Percentiles rank a stretch among this genome's conserved stretches.
phyloP scores from a whole-genome alignment of 176 grass and related monocot genomes.

The Miscanthus lutarioriparius region DNA sequence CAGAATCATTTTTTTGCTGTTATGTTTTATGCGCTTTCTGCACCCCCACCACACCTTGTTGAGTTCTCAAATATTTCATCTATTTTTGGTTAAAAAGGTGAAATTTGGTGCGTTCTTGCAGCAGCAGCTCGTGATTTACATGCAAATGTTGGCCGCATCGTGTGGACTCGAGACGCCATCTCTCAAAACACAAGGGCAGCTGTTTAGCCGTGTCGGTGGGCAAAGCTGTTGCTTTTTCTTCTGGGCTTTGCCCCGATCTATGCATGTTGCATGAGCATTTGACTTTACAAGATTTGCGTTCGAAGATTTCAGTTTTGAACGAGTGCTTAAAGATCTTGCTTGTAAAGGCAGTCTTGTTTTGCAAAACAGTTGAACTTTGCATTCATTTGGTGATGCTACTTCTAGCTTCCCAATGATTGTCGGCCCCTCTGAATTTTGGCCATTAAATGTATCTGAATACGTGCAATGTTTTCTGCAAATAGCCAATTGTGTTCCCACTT shows the following conservation, averaged over 20 bases:
- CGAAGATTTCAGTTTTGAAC: conserved; percentile 27
- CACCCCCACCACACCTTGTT: not conserved
- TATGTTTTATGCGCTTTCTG: not conserved
- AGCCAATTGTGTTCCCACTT: conserved; percentile 17
- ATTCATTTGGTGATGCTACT: conserved; percentile 7
- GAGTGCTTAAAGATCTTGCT: conserved; percentile 38
- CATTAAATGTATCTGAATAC: conserved; percentile 31
- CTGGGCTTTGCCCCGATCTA: conserved; percentile 29
- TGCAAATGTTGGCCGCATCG: conserved; percentile 43
- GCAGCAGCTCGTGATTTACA: conserved; percentile 28
- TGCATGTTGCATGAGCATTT: conserved; percentile 28
- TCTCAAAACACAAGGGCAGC: conserved; percentile 13
- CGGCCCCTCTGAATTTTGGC: not conserved
- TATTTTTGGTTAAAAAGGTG: conserved; percentile 21
- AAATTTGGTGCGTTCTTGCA: conserved; percentile 32
- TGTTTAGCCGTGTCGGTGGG: conserved; percentile 43
- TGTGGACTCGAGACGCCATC: conserved; percentile 18
- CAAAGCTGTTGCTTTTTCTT: conserved; percentile 48
- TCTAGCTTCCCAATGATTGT: conserved; percentile 21
- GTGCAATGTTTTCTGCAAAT: conserved; percentile 35
- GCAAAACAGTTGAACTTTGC: conserved; percentile 28
- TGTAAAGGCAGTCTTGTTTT: conserved; percentile 15
- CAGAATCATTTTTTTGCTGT: not conserved
- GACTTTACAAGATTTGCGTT: conserved; percentile 29
- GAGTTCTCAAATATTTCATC: not conserved